Conservation (phyloP, 352 stramenopile species). For the Phytophthora idaei region DNA sequence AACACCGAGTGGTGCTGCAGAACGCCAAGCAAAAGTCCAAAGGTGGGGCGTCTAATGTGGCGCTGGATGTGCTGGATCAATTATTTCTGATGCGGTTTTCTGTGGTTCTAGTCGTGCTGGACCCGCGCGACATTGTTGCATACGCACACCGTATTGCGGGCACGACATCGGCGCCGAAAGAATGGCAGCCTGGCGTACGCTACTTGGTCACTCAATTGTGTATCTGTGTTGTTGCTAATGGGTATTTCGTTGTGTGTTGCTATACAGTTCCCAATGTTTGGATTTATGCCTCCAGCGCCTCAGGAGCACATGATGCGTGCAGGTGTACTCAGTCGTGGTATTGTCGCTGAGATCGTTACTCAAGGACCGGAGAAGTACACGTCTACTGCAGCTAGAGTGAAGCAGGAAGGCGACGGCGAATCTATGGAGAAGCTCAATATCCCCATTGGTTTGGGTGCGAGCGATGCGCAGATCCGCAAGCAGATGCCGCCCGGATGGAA, state of each 20-base stretch:
- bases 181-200: slow-evolving; percentile 80
- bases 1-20: slow-evolving; percentile 63
- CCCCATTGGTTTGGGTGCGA: slow-evolving; percentile 70
- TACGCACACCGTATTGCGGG: slow-evolving; percentile 85
- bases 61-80: too few species aligned
- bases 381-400: slow-evolving; percentile 45
- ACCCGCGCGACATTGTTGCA: slow-evolving; percentile 72
- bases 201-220: not conserved
- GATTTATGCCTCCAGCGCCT: slow-evolving; percentile 83
- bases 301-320: slow-evolving; percentile 89
- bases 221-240: slow-evolving; percentile 1
- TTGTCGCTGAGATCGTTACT: slow-evolving; percentile 82
- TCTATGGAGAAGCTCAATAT: slow-evolving; percentile 58
- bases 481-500: slow-evolving; percentile 84
- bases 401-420: slow-evolving; percentile 32
- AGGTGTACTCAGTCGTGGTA: slow-evolving; percentile 77
- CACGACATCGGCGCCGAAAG: slow-evolving; percentile 71
- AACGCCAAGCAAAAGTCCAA: slow-evolving; percentile 63
- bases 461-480: slow-evolving; percentile 73
- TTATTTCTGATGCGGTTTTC: not conserved
- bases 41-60: slow-evolving; percentile 29
- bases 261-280: slow-evolving; percentile 83
- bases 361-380: slow-evolving; percentile 73
- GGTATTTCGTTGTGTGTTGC: slow-evolving; percentile 1
- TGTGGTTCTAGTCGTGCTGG: slow-evolving; percentile 53